phyloP scores from a whole-genome alignment of 1,284 basidiomycete genomes.

The Ceratobasidium theobromae region DNA sequence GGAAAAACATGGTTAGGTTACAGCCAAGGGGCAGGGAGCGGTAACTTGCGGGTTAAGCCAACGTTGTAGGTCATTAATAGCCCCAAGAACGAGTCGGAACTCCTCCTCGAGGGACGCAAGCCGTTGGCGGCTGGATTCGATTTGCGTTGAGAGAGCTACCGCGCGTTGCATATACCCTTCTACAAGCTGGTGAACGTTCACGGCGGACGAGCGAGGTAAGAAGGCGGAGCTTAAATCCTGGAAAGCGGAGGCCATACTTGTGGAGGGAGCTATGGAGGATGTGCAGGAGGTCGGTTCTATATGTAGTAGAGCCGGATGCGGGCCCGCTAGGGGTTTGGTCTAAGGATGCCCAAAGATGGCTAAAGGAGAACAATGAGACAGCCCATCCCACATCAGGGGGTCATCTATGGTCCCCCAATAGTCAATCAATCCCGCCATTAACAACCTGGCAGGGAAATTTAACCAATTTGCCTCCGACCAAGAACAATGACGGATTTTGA shows the following conservation, averaged over 20 bases:
- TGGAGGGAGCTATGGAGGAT: neutral
- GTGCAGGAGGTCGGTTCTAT: neutral
- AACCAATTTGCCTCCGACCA: constrained; percentile 7
- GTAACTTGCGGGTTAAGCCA: constrained; percentile 12
- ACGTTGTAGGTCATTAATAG: neutral
- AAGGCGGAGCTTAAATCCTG: neutral
- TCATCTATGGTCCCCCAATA: constrained; percentile 13
- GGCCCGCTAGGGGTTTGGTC: constrained; percentile 16
- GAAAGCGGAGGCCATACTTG: constrained; percentile 7
- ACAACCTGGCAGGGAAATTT: neutral
- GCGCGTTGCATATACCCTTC: constrained; percentile 20
- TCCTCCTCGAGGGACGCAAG: constrained; percentile 3
- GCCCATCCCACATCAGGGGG: constrained; percentile 2
- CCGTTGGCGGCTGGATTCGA: constrained; percentile 10
- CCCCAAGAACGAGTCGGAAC: neutral
- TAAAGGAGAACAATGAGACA: constrained; percentile 27
- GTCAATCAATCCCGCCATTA: neutral
- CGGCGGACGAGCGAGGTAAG: constrained; percentile 2
- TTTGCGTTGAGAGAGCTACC: neutral
- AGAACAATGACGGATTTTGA: constrained; percentile 28
- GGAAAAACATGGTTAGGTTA: neutral
- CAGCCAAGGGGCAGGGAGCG: neutral
- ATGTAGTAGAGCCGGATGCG: constrained; percentile 6
- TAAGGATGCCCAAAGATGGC: constrained; percentile 19
- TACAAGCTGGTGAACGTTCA: constrained; percentile 3